phyloP scores from a whole-genome alignment of 306 rosid genomes.

The Ceratonia siliqua region DNA sequence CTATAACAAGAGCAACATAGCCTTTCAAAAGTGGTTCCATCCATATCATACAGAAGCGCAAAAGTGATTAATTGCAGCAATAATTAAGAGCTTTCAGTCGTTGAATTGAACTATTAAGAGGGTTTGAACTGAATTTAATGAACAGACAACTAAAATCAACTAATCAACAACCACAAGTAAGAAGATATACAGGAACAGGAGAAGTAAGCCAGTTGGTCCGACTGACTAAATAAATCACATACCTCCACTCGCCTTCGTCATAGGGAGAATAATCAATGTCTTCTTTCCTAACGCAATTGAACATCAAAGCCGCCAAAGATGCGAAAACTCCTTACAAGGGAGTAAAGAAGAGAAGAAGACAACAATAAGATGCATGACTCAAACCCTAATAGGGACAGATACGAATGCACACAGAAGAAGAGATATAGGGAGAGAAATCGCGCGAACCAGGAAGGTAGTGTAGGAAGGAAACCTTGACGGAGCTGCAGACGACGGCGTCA shows the following conservation, averaged over 20 bases:
- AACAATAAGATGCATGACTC: slow-evolving; percentile 27
- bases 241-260: slow-evolving; percentile 99
- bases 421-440: not conserved
- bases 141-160: not conserved
- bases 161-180: not conserved
- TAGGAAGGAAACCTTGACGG: slow-evolving; percentile 62
- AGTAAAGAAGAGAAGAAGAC: not conserved
- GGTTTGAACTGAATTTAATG: not conserved
- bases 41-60: not conserved
- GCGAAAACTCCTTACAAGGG: slow-evolving; percentile 72
- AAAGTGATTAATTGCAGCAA: not conserved
- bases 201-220: too few species aligned
- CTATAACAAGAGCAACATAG: not conserved
- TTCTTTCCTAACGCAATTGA: slow-evolving; percentile 94
- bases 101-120: not conserved
- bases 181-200: not conserved
- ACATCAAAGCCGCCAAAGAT: slow-evolving; percentile 93
- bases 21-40: not conserved
- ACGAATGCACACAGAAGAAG: not conserved
- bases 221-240: not conserved
- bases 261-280: slow-evolving; percentile 96
- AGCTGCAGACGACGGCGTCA: slow-evolving; percentile 77
- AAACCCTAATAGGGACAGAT: slow-evolving; percentile 35
- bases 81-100: not conserved
- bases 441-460: slow-evolving; percentile 69